Evolutionary conservation across 768 basidiomycete genomes (phyloP).

Genomic region (Auricularia sp.): DNA sequence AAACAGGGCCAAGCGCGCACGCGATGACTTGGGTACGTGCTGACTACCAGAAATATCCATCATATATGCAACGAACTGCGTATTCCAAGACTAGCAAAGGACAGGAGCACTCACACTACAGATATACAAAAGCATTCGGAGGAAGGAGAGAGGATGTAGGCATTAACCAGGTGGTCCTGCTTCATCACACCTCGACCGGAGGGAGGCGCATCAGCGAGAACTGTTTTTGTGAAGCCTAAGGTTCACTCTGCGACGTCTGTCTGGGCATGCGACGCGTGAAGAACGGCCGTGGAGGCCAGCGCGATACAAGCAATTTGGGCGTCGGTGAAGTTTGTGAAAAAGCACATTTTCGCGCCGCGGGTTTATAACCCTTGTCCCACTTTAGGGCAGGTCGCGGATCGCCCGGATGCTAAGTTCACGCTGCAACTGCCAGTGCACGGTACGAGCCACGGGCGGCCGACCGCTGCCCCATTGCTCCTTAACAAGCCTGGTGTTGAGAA

Average conservation of each 20-base stretch:
- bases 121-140: background rate
- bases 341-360: background rate
- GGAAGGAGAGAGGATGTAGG: background rate
- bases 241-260: background rate
- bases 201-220: background rate
- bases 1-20: background rate
- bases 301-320: background rate
- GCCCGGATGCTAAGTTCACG: too few relatives aligned
- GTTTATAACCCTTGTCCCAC: background rate
- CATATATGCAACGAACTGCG: background rate
- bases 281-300: background rate
- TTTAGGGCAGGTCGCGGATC: background rate
- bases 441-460: too few relatives aligned
- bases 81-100: background rate
- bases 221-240: background rate
- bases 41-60: background rate
- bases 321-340: background rate
- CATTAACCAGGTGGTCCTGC: background rate
- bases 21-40: background rate
- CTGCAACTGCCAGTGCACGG: too few relatives aligned
- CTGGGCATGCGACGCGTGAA: background rate
- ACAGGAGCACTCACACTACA: background rate
- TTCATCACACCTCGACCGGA: background rate
- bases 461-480: too few relatives aligned
- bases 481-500: too few relatives aligned